These are phyloP conservation scores for Priceomyces castillae DNA, from an alignment of 805 yeast genomes.

Conservation along the genomic window DNA sequence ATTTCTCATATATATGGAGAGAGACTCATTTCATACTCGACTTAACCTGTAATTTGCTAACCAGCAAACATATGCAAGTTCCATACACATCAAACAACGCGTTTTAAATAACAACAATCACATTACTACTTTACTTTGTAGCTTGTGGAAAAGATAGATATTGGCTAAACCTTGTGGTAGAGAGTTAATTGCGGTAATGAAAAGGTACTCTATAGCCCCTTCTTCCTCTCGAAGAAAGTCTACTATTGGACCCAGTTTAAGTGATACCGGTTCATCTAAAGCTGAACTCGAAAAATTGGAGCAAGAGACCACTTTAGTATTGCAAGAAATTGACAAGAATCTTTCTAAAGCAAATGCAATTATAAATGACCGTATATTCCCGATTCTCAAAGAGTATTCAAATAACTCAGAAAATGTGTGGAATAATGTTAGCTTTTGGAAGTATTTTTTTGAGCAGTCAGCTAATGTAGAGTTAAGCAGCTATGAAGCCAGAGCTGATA, in stretches of 20 bases:
- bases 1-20: too few species aligned
- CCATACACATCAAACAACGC: neutral
- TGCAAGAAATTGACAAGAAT: constrained; percentile 78
- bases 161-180: too few species aligned
- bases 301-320: constrained; percentile 70
- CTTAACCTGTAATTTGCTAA: neutral
- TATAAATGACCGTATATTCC: constrained; percentile 65
- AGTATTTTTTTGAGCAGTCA: constrained; percentile 70
- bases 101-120: neutral
- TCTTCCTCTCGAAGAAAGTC: constrained; percentile 32
- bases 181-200: constrained; percentile 16
- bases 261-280: constrained; percentile 20
- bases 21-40: neutral
- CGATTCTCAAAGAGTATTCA: constrained; percentile 62
- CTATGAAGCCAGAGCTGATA: constrained; percentile 41
- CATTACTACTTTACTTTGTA: neutral
- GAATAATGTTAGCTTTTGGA: constrained; percentile 71
- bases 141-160: too few species aligned
- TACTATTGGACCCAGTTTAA: constrained; percentile 13
- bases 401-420: constrained; percentile 57
- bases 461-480: constrained; percentile 63
- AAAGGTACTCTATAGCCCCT: constrained; percentile 35
- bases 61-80: neutral
- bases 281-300: constrained; percentile 60
- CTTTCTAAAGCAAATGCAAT: constrained; percentile 64